Base-by-base conservation (phyloP, 2,329 filamentous ascomycete genomes). In the Elsinoe ampelina region DNA sequence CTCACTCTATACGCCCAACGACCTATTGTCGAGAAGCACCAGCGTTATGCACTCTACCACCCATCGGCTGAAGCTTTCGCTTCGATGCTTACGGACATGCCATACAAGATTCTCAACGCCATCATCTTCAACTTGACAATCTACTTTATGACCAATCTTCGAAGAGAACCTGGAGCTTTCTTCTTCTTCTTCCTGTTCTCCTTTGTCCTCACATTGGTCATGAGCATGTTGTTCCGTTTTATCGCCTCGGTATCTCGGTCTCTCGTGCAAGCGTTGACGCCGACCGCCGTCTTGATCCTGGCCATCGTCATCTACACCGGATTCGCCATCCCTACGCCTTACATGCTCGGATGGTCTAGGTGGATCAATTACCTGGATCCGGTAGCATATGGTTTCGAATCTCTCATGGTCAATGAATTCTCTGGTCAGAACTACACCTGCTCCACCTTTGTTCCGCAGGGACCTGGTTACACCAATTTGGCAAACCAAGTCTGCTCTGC, bases 11-110 rank as follows among this genome's bases (percentile, higher is more conserved):
- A 93, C 67, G 82, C 87, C 1, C 90, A 95, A 79, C 85, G 91
- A 36, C 86, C 87, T 1, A 95, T 95, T 64, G 89, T 96, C 59
- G 89, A 95, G 68, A 95, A 95, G 69, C 91, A 96, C 64, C 75
- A 79, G 57, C 83, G 86, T 58, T 95, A 95, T 68, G 89, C 90
- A 15, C 78, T 95, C 15, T 95, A 95, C 65, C 91, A 95, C 65
- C 89, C 91, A 0, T 90, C 86, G 8, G 86, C 89, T 13, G 90
- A 96, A 76, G 88, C 89, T n/a, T 78, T 89, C 58, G 83, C 87
- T 0, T 93, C 87, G 8, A 93, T 95, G 85, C 71, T 95, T 30
- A 86, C 82, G 60, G 91, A 96, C 64, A 73, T 95, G 72, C 91
- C 91, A 0, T 89, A 89, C 71, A 95, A 93, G 70, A 71, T 95